Evolutionary conservation across 805 yeast species (phyloP), one percentile per base, ranked within the genome.

Genomic region (Cyberlindnera mycetangii): DNA sequence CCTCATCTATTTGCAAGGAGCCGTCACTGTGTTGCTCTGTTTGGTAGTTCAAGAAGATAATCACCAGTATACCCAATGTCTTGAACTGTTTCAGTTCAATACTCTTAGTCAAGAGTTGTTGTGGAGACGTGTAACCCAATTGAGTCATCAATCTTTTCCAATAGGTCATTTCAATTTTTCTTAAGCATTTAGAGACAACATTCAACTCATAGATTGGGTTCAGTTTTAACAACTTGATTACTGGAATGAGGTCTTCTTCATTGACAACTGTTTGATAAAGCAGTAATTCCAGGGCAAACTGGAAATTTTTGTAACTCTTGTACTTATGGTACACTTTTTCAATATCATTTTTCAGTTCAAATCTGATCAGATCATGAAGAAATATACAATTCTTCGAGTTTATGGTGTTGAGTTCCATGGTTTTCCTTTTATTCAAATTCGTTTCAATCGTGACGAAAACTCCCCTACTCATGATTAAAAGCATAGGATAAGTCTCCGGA

Each of bases 161-260:
- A 50, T 70, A 68, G 20, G 58, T 62, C 22, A 68, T 65, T 52
- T 76, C 81, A n/a, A 76, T 74, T 48, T 76, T 76, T 37, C 81
- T 55, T 43, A 76, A 62, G 54, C 79, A 75, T 45, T 72, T 74
- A 16, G 76, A 72, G 42, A 68, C 68, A 20, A 75, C 67, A 14
- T 56, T 54, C 11, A 61, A 41, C 33, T 55, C 59, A 37, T 47
- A 44, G 3, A 50, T 20, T 12, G 54, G 55, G 38, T 57, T 56
- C 7, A 51, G 33, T 32, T 56, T 52, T 18, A 65, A 48, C 21
- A 61, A 34, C 7, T 47, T 32, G 15, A 60, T 44, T 9, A 58
- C 34, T 3, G 49, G 31, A n/a, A 52, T 24, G 8, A 47, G 32
- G 28, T 59, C 58, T 7, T 45, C 52, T 15, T 54, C 59, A 34